Evolutionary conservation across 495 filamentous ascomycete genomes (phyloP).

Genomic region (Patellaria atrata): DNA sequence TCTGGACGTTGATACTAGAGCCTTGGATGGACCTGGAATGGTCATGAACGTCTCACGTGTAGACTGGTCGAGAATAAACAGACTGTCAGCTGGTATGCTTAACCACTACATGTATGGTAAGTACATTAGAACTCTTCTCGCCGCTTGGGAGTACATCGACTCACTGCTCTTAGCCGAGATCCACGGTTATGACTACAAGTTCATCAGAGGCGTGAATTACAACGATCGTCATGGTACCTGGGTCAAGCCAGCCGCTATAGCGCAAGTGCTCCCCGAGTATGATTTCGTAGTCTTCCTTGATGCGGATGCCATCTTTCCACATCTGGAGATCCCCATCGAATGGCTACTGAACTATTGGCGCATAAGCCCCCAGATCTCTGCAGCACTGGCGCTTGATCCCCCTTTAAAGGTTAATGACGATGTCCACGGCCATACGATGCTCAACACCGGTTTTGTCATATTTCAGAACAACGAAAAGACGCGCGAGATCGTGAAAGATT

Average conservation of each 20-base stretch:
- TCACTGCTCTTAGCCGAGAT: constrained; percentile 27
- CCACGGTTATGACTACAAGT: constrained; percentile 41
- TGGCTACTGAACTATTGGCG: constrained; percentile 43
- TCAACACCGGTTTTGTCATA: constrained; percentile 32
- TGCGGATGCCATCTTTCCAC: constrained; percentile 34
- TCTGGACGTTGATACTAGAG: constrained; percentile 17
- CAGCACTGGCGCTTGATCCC: constrained; percentile 31
- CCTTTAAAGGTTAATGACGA: constrained; percentile 23
- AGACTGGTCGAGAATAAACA: constrained; percentile 15
- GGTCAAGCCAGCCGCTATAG: constrained; percentile 36
- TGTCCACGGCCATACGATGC: constrained; percentile 19
- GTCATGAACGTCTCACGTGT: constrained; percentile 16
- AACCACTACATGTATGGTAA: constrained; percentile 20
- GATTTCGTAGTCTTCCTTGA: constrained; percentile 38
- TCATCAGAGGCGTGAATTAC: constrained; percentile 27
- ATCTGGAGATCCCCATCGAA: constrained; percentile 36
- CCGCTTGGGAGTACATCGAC: neutral
- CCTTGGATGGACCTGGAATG: constrained; percentile 12
- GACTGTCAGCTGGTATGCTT: constrained; percentile 19
- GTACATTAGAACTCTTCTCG: neutral
- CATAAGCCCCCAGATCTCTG: constrained; percentile 28
- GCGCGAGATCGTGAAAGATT: constrained; percentile 27
- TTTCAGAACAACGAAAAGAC: constrained; percentile 27
- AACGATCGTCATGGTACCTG: constrained; percentile 31
- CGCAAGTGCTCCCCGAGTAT: constrained; percentile 31